Evolutionary conservation across 192 early-diverging fungal genomes (phyloP), one percentile per base, ranked within the genome.

Genomic region (Entophlyctis luteolus): DNA sequence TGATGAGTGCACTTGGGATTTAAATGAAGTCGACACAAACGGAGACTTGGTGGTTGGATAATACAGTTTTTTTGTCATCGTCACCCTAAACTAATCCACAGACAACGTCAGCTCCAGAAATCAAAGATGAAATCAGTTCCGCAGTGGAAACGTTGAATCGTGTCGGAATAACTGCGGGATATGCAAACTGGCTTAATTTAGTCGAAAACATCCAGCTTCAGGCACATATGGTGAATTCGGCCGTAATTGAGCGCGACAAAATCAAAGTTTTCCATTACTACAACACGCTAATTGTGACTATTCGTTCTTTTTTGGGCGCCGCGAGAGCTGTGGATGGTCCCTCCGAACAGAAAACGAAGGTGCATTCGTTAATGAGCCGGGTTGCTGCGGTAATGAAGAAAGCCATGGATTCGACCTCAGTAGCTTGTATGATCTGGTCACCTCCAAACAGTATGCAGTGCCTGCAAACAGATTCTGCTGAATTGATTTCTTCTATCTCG

Each of bases 401-500:
- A 35, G 47, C 81, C 20, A 74, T 81, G 5, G 48, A 77, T 1
- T 28, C 72, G 1, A 77, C 81, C 8, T 79, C 79, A 48, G 38
- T 60, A 0, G 83, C 81, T 22, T 77, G 77, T 50, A 55, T 65
- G n/a, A 67, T 81, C 0, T 84, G 81, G 79, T 80, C 79, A 1
- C 83, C 79, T 5, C 78, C 79, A 2, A 91, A 93, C 65, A 84
- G 91, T 3, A 80, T 86, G 27, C 62, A 75, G 18, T 90, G 88
- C 14, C 89, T 96, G 77, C 81, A 88, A 20, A 69, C 75, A 6
- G 88, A 91, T 48, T 82, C 87, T 2, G 83, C 83, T 48, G 92
- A 93, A 45, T 86, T 95, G 22, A 75, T 94, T 25, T 72, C 82
- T 12, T 76, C 88, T 8, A 89, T 95, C 3, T 84, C 85, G 31